A percentile compares a stretch with the other conserved stretches of the same genome.
Evolutionary conservation across 176 grass and related monocot genomes (phyloP).

Genomic region (Coix lacrymajobi): DNA sequence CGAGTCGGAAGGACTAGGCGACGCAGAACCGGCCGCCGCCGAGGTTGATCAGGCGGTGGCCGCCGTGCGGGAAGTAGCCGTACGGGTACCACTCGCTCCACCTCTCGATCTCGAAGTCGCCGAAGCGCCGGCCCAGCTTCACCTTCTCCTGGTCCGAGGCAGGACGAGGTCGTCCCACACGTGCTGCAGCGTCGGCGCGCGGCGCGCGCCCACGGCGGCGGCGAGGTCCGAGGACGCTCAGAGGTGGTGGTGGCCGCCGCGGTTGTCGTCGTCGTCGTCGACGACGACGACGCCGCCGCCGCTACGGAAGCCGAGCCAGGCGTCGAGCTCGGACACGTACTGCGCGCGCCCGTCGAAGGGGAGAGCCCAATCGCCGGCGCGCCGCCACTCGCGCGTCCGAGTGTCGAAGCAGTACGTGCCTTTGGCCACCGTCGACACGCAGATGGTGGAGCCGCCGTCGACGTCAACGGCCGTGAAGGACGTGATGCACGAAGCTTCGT

Average conservation of each 20-base stretch:
- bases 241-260: neutral
- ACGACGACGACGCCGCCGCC: too few relatives aligned
- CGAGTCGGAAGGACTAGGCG: too few relatives aligned
- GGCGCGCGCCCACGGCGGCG: neutral
- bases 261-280: too few relatives aligned
- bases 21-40: neutral
- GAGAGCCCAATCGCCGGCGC: neutral
- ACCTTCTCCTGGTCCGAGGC: neutral
- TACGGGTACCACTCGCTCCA: too few relatives aligned
- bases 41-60: neutral
- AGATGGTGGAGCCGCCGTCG: neutral
- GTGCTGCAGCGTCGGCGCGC: neutral
- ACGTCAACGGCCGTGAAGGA: neutral
- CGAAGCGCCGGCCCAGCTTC: neutral
- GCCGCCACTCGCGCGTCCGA: neutral
- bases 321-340: neutral
- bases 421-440: too few relatives aligned
- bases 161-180: neutral
- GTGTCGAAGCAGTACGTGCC: neutral
- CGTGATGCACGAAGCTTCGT: neutral
- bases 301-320: neutral
- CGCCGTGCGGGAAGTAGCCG: too few relatives aligned
- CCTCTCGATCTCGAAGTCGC: too few relatives aligned
- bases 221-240: neutral
- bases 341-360: neutral